Conservation (phyloP, 2,329 filamentous ascomycete genomes). For the Sclerotiophoma versabilis region DNA sequence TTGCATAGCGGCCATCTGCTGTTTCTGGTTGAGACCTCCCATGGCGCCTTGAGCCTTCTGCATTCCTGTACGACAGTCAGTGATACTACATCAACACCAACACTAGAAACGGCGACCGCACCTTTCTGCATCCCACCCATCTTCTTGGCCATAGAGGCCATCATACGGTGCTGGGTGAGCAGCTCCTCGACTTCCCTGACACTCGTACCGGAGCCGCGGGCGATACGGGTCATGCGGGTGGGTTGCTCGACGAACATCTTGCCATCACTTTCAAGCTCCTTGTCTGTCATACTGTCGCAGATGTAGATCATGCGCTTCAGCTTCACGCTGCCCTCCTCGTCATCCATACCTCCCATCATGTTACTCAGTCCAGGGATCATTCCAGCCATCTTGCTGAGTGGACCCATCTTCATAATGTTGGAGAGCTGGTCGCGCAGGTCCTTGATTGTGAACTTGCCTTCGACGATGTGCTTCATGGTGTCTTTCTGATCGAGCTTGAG, state of each 20-base stretch:
- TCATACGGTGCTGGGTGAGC: slow-evolving; percentile 97
- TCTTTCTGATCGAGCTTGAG: slow-evolving; percentile 97
- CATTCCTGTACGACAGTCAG: slow-evolving; percentile 60
- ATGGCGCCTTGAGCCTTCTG: slow-evolving; percentile 90
- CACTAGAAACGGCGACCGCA: neutral
- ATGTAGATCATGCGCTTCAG: slow-evolving; percentile 99
- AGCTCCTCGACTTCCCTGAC: slow-evolving; percentile 95
- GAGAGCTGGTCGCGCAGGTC: slow-evolving; percentile 93
- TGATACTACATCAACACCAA: no score
- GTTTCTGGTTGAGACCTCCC: slow-evolving; percentile 87
- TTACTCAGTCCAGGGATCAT: slow-evolving; percentile 97
- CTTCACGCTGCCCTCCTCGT: slow-evolving; percentile 92
- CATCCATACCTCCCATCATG: slow-evolving; percentile 95
- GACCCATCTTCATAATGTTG: slow-evolving; percentile 99
- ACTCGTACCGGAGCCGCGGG: slow-evolving; percentile 85
- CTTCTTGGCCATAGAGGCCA: slow-evolving; percentile 99
- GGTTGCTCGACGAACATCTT: slow-evolving; percentile 94
- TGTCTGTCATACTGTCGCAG: slow-evolving; percentile 96
- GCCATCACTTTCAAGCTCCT: slow-evolving; percentile 93
- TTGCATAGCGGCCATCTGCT: slow-evolving; percentile 97
- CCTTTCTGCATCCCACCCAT: slow-evolving; percentile 94
- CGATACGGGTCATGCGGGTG: slow-evolving; percentile 89
- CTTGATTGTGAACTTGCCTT: slow-evolving; percentile 93
- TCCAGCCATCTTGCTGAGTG: slow-evolving; percentile 93
- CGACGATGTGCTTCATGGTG: slow-evolving; percentile 98